phyloP scores from a whole-genome alignment of 2,329 filamentous ascomycete species.

The Aureobasidium sp. region DNA sequence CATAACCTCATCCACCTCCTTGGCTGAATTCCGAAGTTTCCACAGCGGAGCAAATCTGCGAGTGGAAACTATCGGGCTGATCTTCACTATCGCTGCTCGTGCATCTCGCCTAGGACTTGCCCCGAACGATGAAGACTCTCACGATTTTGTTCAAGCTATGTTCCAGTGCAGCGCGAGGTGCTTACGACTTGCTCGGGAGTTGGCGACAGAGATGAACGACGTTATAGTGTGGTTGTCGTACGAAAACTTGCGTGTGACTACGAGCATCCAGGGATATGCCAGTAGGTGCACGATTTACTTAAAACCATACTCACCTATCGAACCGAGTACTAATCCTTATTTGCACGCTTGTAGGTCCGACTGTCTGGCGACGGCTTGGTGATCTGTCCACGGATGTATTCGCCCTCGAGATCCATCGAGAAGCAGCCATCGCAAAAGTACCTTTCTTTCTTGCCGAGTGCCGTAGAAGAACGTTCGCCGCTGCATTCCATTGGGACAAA shows the following conservation, averaged over 20 bases:
- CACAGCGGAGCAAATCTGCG: slow-evolving; percentile 17
- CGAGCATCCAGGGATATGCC: neutral
- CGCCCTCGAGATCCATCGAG: slow-evolving; percentile 28
- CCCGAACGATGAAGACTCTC: neutral
- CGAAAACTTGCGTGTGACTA: slow-evolving; percentile 4
- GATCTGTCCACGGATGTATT: slow-evolving; percentile 64
- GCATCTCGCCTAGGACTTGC: slow-evolving; percentile 8
- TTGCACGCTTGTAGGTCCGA: neutral
- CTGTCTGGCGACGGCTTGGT: slow-evolving; percentile 25
- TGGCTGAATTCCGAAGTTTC: slow-evolving; percentile 12
- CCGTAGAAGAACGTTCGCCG: slow-evolving; percentile 8
- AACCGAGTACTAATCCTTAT: neutral
- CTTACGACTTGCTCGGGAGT: slow-evolving; percentile 13
- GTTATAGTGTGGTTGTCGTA: slow-evolving; percentile 14
- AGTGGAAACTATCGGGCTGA: slow-evolving; percentile 17
- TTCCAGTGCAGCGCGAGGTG: slow-evolving; percentile 12
- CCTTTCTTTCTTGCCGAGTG: slow-evolving; percentile 19
- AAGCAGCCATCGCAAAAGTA: slow-evolving; percentile 12
- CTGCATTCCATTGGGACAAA: slow-evolving; percentile 17
- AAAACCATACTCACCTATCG: neutral
- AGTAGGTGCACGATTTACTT: neutral
- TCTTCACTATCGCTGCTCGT: slow-evolving; percentile 17
- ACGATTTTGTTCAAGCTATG: slow-evolving; percentile 14
- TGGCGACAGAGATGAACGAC: slow-evolving; percentile 14
- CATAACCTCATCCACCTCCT: neutral